These are phyloP conservation scores for Citrus maxima DNA, from an alignment of 345 rosid species.

Conservation along the genomic window DNA sequence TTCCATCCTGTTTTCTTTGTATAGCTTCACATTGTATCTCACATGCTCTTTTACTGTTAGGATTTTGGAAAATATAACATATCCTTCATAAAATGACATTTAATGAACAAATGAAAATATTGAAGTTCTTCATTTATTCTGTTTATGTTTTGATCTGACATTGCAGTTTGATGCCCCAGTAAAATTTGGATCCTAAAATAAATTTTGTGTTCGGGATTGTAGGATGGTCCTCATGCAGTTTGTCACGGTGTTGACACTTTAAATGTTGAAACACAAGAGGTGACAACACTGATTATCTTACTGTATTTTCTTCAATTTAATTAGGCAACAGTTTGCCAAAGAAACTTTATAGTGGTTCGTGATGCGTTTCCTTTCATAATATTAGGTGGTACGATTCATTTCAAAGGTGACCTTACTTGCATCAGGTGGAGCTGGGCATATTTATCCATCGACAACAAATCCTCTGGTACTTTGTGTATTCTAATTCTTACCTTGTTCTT, in stretches of 20 bases:
- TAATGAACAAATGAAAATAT: background rate
- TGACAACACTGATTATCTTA: constrained; percentile 19
- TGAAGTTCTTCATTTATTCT: background rate
- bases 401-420: constrained; percentile 95
- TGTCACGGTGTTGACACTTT: constrained; percentile 91
- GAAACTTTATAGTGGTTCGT: background rate
- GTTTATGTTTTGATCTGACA: constrained; percentile 2
- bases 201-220: constrained; percentile 25
- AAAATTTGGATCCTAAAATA: constrained; percentile 5
- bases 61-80: constrained; percentile 2
- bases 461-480: constrained; percentile 54
- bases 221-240: constrained; percentile 70
- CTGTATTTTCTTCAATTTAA: constrained; percentile 1
- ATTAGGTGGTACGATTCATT: constrained; percentile 78
- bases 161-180: background rate
- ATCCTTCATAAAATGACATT: background rate
- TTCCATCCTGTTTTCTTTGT: background rate
- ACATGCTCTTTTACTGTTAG: background rate
- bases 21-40: background rate
- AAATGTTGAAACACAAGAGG: constrained; percentile 82
- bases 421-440: constrained; percentile 98
- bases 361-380: constrained; percentile 1
- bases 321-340: background rate
- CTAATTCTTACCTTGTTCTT: constrained; percentile 6
- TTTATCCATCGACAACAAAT: constrained; percentile 91